Base-by-base conservation (phyloP, 1,284 basidiomycete genomes). In the Lentinula novae-zelandiae region DNA sequence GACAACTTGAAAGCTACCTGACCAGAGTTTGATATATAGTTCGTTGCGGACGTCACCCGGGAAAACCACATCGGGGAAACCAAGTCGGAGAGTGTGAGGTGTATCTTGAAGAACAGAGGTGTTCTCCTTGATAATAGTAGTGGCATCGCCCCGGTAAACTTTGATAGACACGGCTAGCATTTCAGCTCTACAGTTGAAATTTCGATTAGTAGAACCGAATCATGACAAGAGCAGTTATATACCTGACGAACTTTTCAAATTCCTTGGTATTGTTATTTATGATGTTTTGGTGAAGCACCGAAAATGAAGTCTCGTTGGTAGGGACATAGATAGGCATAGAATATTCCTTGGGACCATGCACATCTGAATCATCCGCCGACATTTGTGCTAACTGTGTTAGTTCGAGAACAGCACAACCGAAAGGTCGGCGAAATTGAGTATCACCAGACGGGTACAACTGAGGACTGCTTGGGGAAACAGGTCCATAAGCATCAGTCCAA, bases 51-150 rank as follows among this genome's bases (percentile, higher is more conserved):
- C 76, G 65, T 95, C 91, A 7, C 92, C 94, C 0, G 96, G 96
- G 70, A 96, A 95, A 8, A 97, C 95, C 1, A 97, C 95, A 68
- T 98, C 96, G 0, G 96, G 93, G 71, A 99, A 99, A 33, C 95
- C 95, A n/a, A 99, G 86, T 5, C 95, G 89, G 17, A 91, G 78
- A 1, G 95, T 95, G 42, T 89, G 81, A 0, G 95, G 90, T 5
- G 86, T 84, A 65, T 92, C 92, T 61, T 90, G 87, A 20, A 98
- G 79, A n/a, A 96, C 76, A 1, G 91, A 91, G 5, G 92, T 89
- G 72, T 97, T 93, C 72, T 96, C 93, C 56, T 84, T 85, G 13
- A 93, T 80, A 64, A 97, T 84, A 0, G 85, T 87, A 33, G 81
- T 73, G 1, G 86, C 82, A 62, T 94, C 87, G 36, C 96, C 96